Conservation (phyloP, 2,329 filamentous ascomycete species). For the Trichoderma gracile region DNA sequence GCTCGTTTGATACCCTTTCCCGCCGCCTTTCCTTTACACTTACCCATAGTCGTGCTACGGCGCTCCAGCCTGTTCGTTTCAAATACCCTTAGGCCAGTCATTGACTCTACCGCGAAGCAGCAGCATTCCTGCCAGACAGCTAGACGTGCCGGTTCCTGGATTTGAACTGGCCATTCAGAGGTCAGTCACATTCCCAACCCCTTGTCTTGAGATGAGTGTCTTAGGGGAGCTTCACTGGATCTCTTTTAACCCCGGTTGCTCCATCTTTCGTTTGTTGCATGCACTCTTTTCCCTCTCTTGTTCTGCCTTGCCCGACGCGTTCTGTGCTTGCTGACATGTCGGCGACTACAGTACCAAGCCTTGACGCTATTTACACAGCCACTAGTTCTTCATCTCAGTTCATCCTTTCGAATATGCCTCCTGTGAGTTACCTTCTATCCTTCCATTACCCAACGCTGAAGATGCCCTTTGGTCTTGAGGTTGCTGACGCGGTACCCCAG, state of each 20-base stretch:
- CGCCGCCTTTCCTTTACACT: conserved; percentile 29
- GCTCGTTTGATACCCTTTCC: conserved; percentile 32
- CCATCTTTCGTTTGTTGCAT: not conserved
- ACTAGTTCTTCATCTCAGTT: conserved; percentile 15
- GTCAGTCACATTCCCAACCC: conserved; percentile 38
- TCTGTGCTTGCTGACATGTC: conserved; percentile 17
- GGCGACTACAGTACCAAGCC: conserved; percentile 4
- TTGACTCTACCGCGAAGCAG: conserved; percentile 34
- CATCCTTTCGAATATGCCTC: conserved; percentile 38
- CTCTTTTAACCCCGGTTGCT: conserved; percentile 27
- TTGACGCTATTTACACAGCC: conserved; percentile 11
- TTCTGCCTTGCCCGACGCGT: conserved; percentile 25
- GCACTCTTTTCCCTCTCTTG: conserved; percentile 2
- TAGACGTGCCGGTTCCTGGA: conserved; percentile 37
- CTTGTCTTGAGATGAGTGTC: conserved; percentile 36
- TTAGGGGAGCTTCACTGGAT: conserved; percentile 28
- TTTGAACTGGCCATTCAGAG: conserved; percentile 39
- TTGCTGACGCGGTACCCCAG: conserved; percentile 22
- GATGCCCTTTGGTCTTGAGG: not conserved
- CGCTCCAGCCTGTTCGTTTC: conserved; percentile 32
- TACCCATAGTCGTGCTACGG: conserved; percentile 25
- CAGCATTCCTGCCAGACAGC: conserved; percentile 41
- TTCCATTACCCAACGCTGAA: not conserved
- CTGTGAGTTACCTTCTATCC: conserved; percentile 35
- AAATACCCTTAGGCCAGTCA: conserved; percentile 35